Conservation (phyloP, 1,139 yeast genomes). For the Geotrichum carabidarum region DNA sequence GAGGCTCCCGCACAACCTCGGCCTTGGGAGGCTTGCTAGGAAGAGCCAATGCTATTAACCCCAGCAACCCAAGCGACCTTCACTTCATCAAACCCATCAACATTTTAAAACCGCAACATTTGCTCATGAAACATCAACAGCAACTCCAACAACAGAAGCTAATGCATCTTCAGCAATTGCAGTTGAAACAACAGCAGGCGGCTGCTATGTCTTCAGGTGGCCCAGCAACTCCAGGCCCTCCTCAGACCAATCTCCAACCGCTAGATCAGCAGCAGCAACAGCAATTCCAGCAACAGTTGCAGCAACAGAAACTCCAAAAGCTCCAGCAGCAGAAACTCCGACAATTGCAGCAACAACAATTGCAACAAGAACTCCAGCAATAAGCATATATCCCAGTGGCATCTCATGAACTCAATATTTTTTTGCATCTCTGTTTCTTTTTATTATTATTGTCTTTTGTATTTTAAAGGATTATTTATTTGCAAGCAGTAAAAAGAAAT, state of each 20-base stretch:
- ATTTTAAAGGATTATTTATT: constrained; percentile 7
- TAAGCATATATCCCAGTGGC: constrained; percentile 23
- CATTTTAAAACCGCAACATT: constrained; percentile 13
- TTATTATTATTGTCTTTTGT: constrained; percentile 27
- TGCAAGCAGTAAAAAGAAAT: too few relatives aligned
- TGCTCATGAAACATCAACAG: constrained; percentile 29
- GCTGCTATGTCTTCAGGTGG: constrained; percentile 28
- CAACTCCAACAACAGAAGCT: constrained; percentile 11
- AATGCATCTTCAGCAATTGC: constrained; percentile 9
- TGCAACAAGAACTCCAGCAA: constrained; percentile 24
- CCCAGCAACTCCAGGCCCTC: constrained; percentile 33
- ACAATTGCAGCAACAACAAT: constrained; percentile 26
- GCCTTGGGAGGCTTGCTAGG: constrained; percentile 17
- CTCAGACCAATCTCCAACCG: constrained; percentile 25
- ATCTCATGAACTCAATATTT: constrained; percentile 19
- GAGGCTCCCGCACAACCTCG: constrained; percentile 2
- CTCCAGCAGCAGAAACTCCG: constrained; percentile 30
- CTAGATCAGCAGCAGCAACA: constrained; percentile 10
- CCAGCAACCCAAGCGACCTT: constrained; percentile 11
- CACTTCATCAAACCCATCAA: constrained; percentile 15
- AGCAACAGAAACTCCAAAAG: constrained; percentile 35
- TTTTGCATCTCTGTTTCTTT: constrained; percentile 19
- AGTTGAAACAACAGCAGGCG: constrained; percentile 36
- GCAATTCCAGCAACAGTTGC: constrained; percentile 30
- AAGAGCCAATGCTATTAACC: constrained; percentile 14